These are phyloP conservation scores for Penicillium vulpinum DNA, from an alignment of 2,329 filamentous ascomycete genomes.

Conservation along the genomic window DNA sequence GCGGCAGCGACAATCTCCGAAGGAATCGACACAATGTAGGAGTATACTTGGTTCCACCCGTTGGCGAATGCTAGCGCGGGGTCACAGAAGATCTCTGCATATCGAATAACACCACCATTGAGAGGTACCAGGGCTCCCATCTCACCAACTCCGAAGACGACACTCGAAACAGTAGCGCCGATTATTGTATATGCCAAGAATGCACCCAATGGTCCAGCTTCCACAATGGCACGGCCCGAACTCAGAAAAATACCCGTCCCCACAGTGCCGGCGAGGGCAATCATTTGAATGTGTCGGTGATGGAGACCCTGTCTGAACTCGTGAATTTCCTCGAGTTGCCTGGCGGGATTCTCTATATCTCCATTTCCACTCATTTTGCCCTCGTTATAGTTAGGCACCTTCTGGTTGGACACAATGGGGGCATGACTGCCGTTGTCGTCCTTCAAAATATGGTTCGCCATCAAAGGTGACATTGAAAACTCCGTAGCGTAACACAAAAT, in stretches of 20 bases:
- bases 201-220: constrained; percentile 34
- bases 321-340: constrained; percentile 23
- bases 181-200: constrained; percentile 42
- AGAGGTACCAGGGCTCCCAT: constrained; percentile 41
- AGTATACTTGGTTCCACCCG: constrained; percentile 44
- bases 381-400: constrained; percentile 7
- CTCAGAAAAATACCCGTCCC: constrained; percentile 42
- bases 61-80: constrained; percentile 37
- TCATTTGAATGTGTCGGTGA: constrained; percentile 40
- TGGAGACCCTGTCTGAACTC: constrained; percentile 30
- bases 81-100: constrained; percentile 40
- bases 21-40: constrained; percentile 35
- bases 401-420: constrained; percentile 7
- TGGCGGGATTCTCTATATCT: constrained; percentile 22
- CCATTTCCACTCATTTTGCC: constrained; percentile 8
- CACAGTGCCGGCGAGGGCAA: constrained; percentile 40
- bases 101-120: constrained; percentile 40
- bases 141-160: constrained; percentile 40
- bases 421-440: constrained; percentile 5
- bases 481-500: neutral
- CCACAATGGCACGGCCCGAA: constrained; percentile 35
- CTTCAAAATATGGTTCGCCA: neutral
- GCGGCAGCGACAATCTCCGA: constrained; percentile 36
- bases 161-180: constrained; percentile 36
- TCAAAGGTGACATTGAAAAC: neutral